phyloP scores from a whole-genome alignment of 805 yeast genomes.

The Jamesozyma hellenica region DNA sequence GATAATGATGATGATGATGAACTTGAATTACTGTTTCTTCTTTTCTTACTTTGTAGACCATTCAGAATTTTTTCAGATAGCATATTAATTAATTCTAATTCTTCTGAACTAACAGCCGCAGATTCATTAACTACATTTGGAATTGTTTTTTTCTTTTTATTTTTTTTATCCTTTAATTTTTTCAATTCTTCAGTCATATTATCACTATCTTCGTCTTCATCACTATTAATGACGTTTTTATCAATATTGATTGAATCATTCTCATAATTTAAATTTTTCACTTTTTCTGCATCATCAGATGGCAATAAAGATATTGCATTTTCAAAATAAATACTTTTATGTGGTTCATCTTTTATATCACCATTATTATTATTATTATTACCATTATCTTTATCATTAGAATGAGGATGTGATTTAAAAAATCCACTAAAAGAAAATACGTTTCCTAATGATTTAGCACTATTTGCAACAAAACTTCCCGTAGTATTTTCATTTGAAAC shows the following conservation, averaged over 20 bases:
- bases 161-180: neutral
- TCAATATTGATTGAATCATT: neutral
- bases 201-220: neutral
- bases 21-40: conserved; percentile 18
- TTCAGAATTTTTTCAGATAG: conserved; percentile 40
- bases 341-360: neutral
- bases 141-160: conserved; percentile 1
- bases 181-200: neutral
- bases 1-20: too few species aligned
- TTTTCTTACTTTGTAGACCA: conserved; percentile 15
- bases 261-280: too few species aligned
- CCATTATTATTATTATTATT: conserved; percentile 2
- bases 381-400: conserved; percentile 4
- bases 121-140: conserved; percentile 19
- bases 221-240: neutral
- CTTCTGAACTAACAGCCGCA: conserved; percentile 44
- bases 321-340: conserved; percentile 1
- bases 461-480: neutral
- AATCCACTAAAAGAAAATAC: conserved; percentile 17
- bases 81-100: conserved; percentile 39
- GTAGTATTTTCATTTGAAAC: conserved; percentile 5
- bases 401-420: conserved; percentile 15
- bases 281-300: conserved; percentile 2
- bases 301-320: conserved; percentile 11
- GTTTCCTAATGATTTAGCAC: conserved; percentile 1